These are phyloP conservation scores for Marvania coccoides DNA, from an alignment of 139 green algal species.

Conservation along the genomic window DNA sequence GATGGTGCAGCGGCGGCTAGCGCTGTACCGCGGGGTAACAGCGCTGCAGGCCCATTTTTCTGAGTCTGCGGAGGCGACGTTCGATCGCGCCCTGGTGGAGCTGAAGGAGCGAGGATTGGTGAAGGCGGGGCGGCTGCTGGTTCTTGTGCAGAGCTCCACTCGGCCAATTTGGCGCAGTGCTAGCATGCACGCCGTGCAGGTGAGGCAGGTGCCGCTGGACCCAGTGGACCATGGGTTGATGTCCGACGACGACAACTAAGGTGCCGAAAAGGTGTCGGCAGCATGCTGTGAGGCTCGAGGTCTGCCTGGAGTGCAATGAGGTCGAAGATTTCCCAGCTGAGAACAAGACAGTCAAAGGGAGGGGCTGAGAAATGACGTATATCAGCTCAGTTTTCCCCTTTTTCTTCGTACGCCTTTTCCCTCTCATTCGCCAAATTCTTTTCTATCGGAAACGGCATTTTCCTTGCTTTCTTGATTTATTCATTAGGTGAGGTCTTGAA, in stretches of 20 bases:
- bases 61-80: constrained; percentile 42
- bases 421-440: too few species aligned
- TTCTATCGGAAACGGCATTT: too few species aligned
- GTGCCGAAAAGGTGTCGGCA: too few species aligned
- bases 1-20: constrained; percentile 68
- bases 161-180: constrained; percentile 71
- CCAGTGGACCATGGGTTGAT: not conserved
- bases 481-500: too few species aligned
- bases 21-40: constrained; percentile 70
- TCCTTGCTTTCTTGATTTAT: too few species aligned
- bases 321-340: too few species aligned
- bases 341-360: too few species aligned
- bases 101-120: constrained; percentile 56
- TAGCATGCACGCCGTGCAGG: constrained; percentile 73
- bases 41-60: constrained; percentile 56
- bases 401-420: too few species aligned
- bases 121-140: constrained; percentile 53
- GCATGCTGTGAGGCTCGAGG: too few species aligned
- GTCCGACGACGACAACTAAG: not conserved
- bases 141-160: constrained; percentile 72
- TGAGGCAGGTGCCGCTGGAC: constrained; percentile 23
- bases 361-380: too few species aligned
- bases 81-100: constrained; percentile 54
- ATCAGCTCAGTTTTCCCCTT: too few species aligned
- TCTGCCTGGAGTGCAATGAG: too few species aligned